phyloP scores from a whole-genome alignment of 2,329 filamentous ascomycete genomes.

The Fonsecaea erecta region DNA sequence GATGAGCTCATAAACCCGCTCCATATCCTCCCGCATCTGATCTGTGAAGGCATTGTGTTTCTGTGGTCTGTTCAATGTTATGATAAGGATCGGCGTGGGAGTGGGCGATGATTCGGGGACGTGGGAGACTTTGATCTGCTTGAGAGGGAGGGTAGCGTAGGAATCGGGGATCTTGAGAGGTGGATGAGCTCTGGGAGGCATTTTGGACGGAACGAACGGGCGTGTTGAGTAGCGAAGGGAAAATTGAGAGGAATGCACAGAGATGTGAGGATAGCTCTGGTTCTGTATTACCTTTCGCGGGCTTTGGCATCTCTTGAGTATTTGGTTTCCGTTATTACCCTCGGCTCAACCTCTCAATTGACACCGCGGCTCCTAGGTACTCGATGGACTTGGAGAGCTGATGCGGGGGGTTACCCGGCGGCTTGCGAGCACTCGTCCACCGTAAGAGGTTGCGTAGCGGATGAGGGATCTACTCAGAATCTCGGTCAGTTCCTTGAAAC shows the following conservation, averaged over 20 bases:
- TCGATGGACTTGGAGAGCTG: not conserved
- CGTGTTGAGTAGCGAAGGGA: not conserved
- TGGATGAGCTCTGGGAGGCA: constrained; percentile 27
- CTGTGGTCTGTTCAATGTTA: constrained; percentile 67
- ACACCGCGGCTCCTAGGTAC: constrained; percentile 11
- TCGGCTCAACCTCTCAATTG: constrained; percentile 12
- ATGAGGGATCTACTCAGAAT: not conserved
- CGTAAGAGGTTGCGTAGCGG: not conserved
- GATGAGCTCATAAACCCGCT: constrained; percentile 57
- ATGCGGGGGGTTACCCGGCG: constrained; percentile 4
- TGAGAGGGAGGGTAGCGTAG: constrained; percentile 42
- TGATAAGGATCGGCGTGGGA: constrained; percentile 65
- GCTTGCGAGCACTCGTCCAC: not conserved
- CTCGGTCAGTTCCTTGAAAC: not conserved
- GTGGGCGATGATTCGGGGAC: constrained; percentile 53
- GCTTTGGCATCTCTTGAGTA: not conserved
- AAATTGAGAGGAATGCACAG: constrained; percentile 1
- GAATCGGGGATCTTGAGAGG: constrained; percentile 41
- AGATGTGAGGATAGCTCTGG: not conserved
- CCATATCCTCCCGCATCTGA: constrained; percentile 66
- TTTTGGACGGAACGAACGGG: constrained; percentile 10
- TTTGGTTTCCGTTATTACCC: not conserved
- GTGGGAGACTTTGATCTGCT: constrained; percentile 46
- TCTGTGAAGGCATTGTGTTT: constrained; percentile 73
- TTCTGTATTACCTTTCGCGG: not conserved